A percentile compares a stretch with the other conserved stretches of the same genome.
These are phyloP conservation scores for Quercus cerris DNA, from an alignment of 306 rosid species.

Conservation along the genomic window DNA sequence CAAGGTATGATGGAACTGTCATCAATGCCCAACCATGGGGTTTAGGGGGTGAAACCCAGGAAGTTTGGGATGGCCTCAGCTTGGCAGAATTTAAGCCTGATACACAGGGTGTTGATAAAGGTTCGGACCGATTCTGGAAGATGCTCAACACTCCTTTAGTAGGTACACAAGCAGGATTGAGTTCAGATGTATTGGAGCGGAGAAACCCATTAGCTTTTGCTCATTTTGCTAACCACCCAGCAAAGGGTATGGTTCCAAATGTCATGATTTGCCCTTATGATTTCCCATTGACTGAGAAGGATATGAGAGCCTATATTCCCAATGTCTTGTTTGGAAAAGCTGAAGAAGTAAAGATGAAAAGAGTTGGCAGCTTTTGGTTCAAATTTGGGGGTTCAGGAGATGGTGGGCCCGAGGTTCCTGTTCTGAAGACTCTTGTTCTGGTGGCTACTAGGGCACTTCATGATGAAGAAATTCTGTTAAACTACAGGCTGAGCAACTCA, in stretches of 20 bases:
- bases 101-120: constrained; percentile 42
- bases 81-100: constrained; percentile 22
- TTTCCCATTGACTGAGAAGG: constrained; percentile 70
- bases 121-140: constrained; percentile 68
- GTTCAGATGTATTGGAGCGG: constrained; percentile 57
- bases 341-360: constrained; percentile 65
- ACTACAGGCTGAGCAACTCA: constrained; percentile 85
- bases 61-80: constrained; percentile 53
- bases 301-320: constrained; percentile 74
- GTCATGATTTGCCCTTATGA: constrained; percentile 93
- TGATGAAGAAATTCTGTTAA: constrained; percentile 79
- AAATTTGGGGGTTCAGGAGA: constrained; percentile 52
- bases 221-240: constrained; percentile 91
- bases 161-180: constrained; percentile 33
- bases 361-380: constrained; percentile 88
- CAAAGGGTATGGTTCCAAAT: constrained; percentile 70
- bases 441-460: constrained; percentile 69
- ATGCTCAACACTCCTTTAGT: constrained; percentile 75
- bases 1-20: constrained; percentile 78
- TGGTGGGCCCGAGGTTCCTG: constrained; percentile 45
- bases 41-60: constrained; percentile 59
- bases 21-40: constrained; percentile 92
- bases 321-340: constrained; percentile 62
- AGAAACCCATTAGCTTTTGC: constrained; percentile 88
- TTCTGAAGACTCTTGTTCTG: constrained; percentile 66